Evolutionary conservation across 192 early-diverging fungal species (phyloP), one percentile per base, ranked within the genome.

Genomic region (Phlyctochytrium arcticum): DNA sequence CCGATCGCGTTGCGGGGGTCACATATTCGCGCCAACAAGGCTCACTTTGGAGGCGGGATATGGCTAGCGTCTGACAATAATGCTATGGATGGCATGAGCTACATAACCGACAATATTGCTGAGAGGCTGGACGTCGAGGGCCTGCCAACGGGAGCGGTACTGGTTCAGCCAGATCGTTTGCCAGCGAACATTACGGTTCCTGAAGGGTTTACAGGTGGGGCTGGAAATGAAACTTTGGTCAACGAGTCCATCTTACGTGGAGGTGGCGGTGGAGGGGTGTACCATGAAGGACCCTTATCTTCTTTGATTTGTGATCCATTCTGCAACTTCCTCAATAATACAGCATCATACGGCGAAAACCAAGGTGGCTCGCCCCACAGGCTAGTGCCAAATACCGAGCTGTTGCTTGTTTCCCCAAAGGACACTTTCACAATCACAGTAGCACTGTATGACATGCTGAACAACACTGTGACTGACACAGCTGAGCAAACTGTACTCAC

Each of bases 221-320:
- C n/a, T n/a, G n/a, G n/a, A n/a, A n/a, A n/a, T n/a, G n/a, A n/a
- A n/a, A n/a, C n/a, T n/a, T n/a, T n/a, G n/a, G n/a, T n/a, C n/a
- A n/a, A n/a, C n/a, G n/a, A n/a, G n/a, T n/a, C 1, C 0, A 44
- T n/a, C 39, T 44, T 44, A n/a, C 39, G 39, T 2, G 60, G 36
- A 23, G 60, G 60, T 29, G 60, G 60, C 23, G 60, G 60, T n/a
- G 60, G 60, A 8, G 60, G 60, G 7, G 48, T 62, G 2, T 62
- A n/a, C 31, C 39, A 49, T n/a, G 42, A 36, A 6, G 46, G 46
- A 0, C 7, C 8, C 15, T n/a, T 1, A 17, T 27, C 30, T 19
- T 15, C 29, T 31, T 48, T 62, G 19, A 15, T 6, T 8, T 62
- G 60, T 32, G 27, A 27, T 10, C 29, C 50, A 17, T 30, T 5